A percentile compares a stretch with the other conserved stretches of the same genome.
Conservation (phyloP, 495 filamentous ascomycete genomes). For the Penicillium steckii region DNA sequence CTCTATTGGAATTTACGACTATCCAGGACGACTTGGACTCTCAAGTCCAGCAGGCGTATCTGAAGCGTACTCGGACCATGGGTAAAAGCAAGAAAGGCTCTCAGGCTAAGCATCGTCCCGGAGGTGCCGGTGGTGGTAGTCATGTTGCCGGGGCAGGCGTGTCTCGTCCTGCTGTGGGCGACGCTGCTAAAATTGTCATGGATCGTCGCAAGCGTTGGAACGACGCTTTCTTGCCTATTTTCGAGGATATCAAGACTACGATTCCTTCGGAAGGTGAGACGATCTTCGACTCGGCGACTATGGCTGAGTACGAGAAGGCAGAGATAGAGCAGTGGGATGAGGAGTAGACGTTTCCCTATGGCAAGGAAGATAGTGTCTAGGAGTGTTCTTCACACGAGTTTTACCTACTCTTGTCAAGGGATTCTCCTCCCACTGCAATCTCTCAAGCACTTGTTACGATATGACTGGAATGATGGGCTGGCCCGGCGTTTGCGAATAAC, state of each 20-base stretch:
- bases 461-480: slow-evolving; percentile 22
- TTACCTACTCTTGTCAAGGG: slow-evolving; percentile 1
- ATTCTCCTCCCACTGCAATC: background rate
- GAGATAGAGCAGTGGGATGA: slow-evolving; percentile 79
- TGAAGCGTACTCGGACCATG: slow-evolving; percentile 93
- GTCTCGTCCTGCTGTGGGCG: slow-evolving; percentile 80
- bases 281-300: slow-evolving; percentile 62
- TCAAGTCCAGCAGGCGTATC: slow-evolving; percentile 92
- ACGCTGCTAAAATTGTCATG: slow-evolving; percentile 86
- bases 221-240: slow-evolving; percentile 81
- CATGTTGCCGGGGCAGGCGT: slow-evolving; percentile 52
- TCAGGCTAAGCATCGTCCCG: slow-evolving; percentile 69
- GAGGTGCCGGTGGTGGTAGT: slow-evolving; percentile 54
- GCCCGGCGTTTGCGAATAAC: slow-evolving; percentile 18
- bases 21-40: slow-evolving; percentile 96
- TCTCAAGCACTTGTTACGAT: slow-evolving; percentile 11
- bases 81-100: slow-evolving; percentile 83
- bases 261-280: slow-evolving; percentile 54
- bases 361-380: background rate
- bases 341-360: slow-evolving; percentile 30
- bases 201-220: slow-evolving; percentile 84
- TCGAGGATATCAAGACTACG: slow-evolving; percentile 67
- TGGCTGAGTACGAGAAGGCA: slow-evolving; percentile 59
- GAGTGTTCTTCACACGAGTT: background rate
- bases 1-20: slow-evolving; percentile 91